Conservation (phyloP, 495 filamentous ascomycete genomes). For the Aspergillus nanangensis region DNA sequence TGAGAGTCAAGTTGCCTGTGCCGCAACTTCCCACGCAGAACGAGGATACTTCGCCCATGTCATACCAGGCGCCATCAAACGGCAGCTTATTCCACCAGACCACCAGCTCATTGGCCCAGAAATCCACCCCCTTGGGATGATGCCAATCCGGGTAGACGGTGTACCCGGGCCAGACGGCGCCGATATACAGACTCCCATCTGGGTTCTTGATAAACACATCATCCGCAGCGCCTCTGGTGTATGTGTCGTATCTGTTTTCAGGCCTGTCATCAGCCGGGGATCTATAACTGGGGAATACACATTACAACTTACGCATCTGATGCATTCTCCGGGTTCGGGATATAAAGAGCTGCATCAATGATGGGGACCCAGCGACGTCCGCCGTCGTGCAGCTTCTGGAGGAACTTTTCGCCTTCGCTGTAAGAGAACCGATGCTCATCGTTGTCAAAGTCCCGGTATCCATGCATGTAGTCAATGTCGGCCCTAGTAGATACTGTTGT, state of each 20-base stretch:
- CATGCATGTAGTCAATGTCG: constrained; percentile 57
- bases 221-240: constrained; percentile 59
- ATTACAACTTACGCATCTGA: constrained; percentile 53
- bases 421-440: constrained; percentile 48
- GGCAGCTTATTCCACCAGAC: constrained; percentile 54
- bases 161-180: constrained; percentile 61
- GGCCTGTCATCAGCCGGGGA: background rate
- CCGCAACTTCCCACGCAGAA: constrained; percentile 83
- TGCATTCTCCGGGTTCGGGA: constrained; percentile 66
- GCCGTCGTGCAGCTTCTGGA: constrained; percentile 58
- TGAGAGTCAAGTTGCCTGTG: constrained; percentile 59
- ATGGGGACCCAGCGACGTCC: constrained; percentile 78
- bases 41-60: constrained; percentile 65
- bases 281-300: background rate
- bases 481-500: constrained; percentile 29
- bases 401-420: constrained; percentile 52
- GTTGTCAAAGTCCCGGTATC: constrained; percentile 56
- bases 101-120: constrained; percentile 68
- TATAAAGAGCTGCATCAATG: constrained; percentile 78
- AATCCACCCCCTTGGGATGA: constrained; percentile 52
- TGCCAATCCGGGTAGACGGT: constrained; percentile 65
- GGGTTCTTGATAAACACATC: constrained; percentile 62
- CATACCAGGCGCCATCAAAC: constrained; percentile 60
- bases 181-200: constrained; percentile 58
- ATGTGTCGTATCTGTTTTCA: constrained; percentile 61